Conservation (phyloP, 2,329 filamentous ascomycete species). For the Reticulascus tulasneorum region DNA sequence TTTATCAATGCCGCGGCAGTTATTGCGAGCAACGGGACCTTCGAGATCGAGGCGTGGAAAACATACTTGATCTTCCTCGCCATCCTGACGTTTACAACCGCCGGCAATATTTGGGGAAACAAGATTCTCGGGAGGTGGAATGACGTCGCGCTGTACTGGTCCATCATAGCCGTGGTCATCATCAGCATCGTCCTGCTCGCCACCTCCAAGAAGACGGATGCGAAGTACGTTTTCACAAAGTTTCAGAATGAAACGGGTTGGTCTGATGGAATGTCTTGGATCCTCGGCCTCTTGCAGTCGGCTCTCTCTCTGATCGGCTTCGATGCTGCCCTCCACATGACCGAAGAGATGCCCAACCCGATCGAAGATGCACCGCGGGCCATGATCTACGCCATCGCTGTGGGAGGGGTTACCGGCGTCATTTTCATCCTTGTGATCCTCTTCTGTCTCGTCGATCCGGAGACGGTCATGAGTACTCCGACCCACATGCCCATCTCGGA, state of each 20-base stretch:
- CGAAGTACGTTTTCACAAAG: constrained; percentile 37
- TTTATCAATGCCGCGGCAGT: constrained; percentile 39
- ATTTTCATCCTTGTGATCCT: constrained; percentile 37
- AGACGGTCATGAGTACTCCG: constrained; percentile 31
- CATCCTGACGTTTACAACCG: constrained; percentile 29
- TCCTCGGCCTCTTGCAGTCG: constrained; percentile 40
- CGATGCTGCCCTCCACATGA: constrained; percentile 28
- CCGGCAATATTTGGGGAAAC: constrained; percentile 38
- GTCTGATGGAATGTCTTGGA: constrained; percentile 43
- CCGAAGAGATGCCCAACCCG: constrained; percentile 28
- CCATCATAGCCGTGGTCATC: constrained; percentile 35
- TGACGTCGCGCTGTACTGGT: constrained; percentile 37
- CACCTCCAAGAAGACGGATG: constrained; percentile 38
- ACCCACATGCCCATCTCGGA: constrained; percentile 41
- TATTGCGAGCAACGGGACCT: constrained; percentile 32
- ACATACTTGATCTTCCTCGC: constrained; percentile 41
- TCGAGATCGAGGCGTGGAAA: constrained; percentile 30
- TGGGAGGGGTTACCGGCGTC: constrained; percentile 43
- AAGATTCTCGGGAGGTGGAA: constrained; percentile 37
- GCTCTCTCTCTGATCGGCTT: constrained; percentile 34
- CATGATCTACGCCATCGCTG: constrained; percentile 27
- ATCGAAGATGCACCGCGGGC: constrained; percentile 28
- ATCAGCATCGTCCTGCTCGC: constrained; percentile 39
- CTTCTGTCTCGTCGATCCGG: constrained; percentile 36
- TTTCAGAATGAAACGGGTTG: constrained; percentile 43